phyloP scores from a whole-genome alignment of 495 filamentous ascomycete species.

The Penicillium diatomitis region DNA sequence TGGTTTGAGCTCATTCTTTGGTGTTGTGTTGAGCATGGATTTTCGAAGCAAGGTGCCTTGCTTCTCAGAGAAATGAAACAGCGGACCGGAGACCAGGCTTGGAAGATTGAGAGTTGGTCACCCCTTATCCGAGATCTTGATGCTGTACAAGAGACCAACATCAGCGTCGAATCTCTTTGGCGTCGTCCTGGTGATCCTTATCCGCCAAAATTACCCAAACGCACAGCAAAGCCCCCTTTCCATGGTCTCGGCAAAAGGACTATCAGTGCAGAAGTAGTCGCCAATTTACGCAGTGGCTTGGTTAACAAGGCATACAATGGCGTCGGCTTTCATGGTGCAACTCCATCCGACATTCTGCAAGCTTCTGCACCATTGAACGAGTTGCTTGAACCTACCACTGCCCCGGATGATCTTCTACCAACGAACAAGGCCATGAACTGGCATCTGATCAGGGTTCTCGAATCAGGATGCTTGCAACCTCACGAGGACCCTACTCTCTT shows the following conservation, averaged over 20 bases:
- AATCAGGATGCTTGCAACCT: conserved; percentile 33
- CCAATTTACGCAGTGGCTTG: conserved; percentile 43
- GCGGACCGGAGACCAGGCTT: conserved; percentile 21
- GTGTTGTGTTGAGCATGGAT: conserved; percentile 56
- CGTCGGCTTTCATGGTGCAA: conserved; percentile 18
- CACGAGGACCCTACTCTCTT: conserved; percentile 33
- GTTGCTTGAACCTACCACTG: conserved; percentile 14
- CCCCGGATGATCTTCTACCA: conserved; percentile 10
- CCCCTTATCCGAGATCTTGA: conserved; percentile 21
- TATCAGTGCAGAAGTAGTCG: conserved; percentile 50
- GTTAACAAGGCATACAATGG: conserved; percentile 30
- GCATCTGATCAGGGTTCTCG: conserved; percentile 43
- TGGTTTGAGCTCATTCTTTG: conserved; percentile 62
- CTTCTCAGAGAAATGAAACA: conserved; percentile 36
- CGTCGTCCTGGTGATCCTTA: conserved; percentile 17
- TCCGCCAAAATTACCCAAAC: conserved; percentile 7
- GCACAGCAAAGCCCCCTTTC: conserved; percentile 20
- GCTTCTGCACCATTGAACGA: conserved; percentile 15
- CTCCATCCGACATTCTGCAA: conserved; percentile 15
- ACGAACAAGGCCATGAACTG: conserved; percentile 35
- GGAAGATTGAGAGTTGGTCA: conserved; percentile 33
- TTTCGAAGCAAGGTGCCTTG: conserved; percentile 42
- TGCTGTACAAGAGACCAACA: conserved; percentile 23
- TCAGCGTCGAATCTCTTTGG: conserved; percentile 28
- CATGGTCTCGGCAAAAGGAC: conserved; percentile 40